phyloP scores from a whole-genome alignment of 2,329 filamentous ascomycete genomes.

The Fusarium brachygibbosum region DNA sequence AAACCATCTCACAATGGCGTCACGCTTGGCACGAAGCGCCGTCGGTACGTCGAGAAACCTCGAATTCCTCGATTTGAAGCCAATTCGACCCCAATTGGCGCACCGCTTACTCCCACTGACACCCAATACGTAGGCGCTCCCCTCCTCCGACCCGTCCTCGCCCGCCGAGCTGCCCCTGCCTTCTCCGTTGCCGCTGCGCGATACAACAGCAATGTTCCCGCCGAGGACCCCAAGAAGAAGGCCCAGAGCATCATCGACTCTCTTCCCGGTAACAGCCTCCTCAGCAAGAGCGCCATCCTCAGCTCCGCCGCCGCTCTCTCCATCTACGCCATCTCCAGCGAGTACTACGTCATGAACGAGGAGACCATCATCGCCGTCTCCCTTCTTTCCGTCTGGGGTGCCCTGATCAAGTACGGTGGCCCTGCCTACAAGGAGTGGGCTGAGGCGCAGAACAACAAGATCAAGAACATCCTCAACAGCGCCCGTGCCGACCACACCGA shows the following conservation, averaged over 20 bases:
- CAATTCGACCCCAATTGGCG: conserved; percentile 50
- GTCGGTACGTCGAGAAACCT: conserved; percentile 76
- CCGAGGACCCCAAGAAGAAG: conserved; percentile 95
- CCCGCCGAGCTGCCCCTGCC: conserved; percentile 80
- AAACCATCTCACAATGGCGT: conserved; percentile 88
- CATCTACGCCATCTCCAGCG: conserved; percentile 97
- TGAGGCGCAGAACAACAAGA: conserved; percentile 87
- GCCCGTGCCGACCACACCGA: conserved; percentile 94
- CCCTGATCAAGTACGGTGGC: conserved; percentile 92
- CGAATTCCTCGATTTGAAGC: conserved; percentile 22
- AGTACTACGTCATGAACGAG: conserved; percentile 99
- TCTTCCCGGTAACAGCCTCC: conserved; percentile 89
- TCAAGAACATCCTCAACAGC: conserved; percentile 94
- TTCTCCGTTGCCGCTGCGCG: conserved; percentile 77
- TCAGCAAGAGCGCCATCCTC: conserved; percentile 97
- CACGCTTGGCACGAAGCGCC: conserved; percentile 95
- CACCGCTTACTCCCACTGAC: conserved; percentile 42
- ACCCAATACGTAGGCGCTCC: conserved; percentile 76
- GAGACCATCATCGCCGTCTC: conserved; percentile 95
- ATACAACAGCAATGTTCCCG: conserved; percentile 80
- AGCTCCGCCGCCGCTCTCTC: conserved; percentile 91
- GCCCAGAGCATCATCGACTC: conserved; percentile 95
- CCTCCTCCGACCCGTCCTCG: conserved; percentile 86
- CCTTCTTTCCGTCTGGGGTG: conserved; percentile 92
- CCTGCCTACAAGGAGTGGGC: conserved; percentile 95